A percentile compares a stretch with the other conserved stretches of the same genome.
These are phyloP conservation scores for Spathaspora passalidarum DNA, from an alignment of 805 yeast species.

Conservation along the genomic window DNA sequence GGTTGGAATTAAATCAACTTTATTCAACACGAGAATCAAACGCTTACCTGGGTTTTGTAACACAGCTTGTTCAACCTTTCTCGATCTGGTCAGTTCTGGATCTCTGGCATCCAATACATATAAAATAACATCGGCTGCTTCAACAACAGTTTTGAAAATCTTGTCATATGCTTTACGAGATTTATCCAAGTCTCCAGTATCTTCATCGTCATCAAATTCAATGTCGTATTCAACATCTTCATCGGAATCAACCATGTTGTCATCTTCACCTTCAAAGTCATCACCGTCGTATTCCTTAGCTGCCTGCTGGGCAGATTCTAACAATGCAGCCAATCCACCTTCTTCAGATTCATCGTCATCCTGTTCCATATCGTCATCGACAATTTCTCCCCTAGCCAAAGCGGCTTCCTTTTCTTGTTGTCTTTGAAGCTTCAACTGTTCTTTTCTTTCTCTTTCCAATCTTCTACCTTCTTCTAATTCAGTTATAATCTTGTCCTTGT, in stretches of 20 bases:
- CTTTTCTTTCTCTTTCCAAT: constrained; percentile 53
- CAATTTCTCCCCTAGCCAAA: constrained; percentile 36
- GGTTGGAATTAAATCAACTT: constrained; percentile 90
- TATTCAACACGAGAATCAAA: constrained; percentile 80
- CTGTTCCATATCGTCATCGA: constrained; percentile 34
- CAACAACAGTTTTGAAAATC: constrained; percentile 89
- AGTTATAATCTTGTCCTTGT: constrained; percentile 75
- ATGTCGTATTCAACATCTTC: constrained; percentile 42
- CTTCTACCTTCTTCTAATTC: constrained; percentile 67
- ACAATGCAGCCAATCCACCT: constrained; percentile 70
- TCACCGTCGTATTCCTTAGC: constrained; percentile 74
- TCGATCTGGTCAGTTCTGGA: constrained; percentile 92
- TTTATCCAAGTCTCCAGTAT: constrained; percentile 54
- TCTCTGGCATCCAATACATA: constrained; percentile 98
- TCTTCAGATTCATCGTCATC: constrained; percentile 41
- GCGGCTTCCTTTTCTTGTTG: constrained; percentile 45
- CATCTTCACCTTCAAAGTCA: constrained; percentile 29
- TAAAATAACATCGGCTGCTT: constrained; percentile 83
- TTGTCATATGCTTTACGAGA: constrained; percentile 92
- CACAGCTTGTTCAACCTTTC: constrained; percentile 87
- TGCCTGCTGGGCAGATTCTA: constrained; percentile 87
- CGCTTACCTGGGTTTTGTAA: constrained; percentile 78
- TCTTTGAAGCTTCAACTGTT: constrained; percentile 46
- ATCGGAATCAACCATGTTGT: constrained; percentile 29
- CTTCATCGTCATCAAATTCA: constrained; percentile 41